Conservation (phyloP, 2,329 filamentous ascomycete species). For the Aspergillus udagawae region DNA sequence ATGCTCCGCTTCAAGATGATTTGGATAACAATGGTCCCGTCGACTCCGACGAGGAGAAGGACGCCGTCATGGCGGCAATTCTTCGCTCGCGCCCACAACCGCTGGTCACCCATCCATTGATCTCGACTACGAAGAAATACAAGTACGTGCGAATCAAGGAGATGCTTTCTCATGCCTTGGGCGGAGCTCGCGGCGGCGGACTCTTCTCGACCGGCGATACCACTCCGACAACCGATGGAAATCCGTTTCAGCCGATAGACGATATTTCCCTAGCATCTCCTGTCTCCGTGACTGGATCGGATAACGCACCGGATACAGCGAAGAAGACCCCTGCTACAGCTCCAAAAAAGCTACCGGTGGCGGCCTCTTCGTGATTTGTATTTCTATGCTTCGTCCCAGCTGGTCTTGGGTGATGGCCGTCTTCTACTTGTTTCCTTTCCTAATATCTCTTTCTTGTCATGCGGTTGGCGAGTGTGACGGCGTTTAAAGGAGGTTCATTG, state of each 20-base stretch:
- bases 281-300: conserved; percentile 17
- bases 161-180: conserved; percentile 58
- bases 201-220: conserved; percentile 41
- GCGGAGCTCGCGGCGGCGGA: conserved; percentile 44
- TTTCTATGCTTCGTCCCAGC: not conserved
- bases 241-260: conserved; percentile 32
- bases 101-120: conserved; percentile 60
- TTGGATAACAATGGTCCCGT: conserved; percentile 76
- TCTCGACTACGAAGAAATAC: conserved; percentile 52
- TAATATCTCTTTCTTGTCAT: conserved; percentile 3
- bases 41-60: conserved; percentile 92
- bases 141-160: conserved; percentile 61
- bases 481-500: not conserved
- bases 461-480: conserved; percentile 1
- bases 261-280: conserved; percentile 22
- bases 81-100: conserved; percentile 74
- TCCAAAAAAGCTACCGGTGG: conserved; percentile 20
- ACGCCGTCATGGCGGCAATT: conserved; percentile 77
- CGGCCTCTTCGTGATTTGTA: conserved; percentile 10
- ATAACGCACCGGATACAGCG: conserved; percentile 20
- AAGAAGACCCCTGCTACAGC: conserved; percentile 19
- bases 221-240: conserved; percentile 26
- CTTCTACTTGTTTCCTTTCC: conserved; percentile 5
- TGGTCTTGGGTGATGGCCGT: conserved; percentile 5
- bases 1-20: conserved; percentile 83